Conservation (phyloP, 2,329 filamentous ascomycete species). For the Capronia americana region DNA sequence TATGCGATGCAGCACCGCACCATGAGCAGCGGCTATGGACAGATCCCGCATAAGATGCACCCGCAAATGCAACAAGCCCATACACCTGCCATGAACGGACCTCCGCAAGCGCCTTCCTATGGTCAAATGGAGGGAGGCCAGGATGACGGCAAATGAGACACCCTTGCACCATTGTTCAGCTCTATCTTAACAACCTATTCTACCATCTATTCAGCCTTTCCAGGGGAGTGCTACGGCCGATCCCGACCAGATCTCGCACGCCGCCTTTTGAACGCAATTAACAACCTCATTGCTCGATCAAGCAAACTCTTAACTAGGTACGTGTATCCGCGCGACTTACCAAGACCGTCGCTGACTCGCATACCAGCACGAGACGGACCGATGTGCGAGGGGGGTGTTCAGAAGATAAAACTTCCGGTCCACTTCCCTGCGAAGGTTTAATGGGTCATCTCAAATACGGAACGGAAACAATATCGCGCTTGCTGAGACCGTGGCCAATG, state of each 20-base stretch:
- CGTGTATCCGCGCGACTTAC: background rate
- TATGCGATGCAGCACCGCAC: conserved; percentile 67
- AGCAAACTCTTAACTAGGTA: background rate
- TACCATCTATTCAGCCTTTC: background rate
- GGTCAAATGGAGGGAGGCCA: conserved; percentile 32
- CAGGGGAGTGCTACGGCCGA: background rate
- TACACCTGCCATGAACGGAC: conserved; percentile 35
- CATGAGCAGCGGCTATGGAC: conserved; percentile 62
- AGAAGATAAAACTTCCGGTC: background rate
- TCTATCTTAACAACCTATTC: background rate
- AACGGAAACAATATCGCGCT: background rate
- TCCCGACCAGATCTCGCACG: background rate
- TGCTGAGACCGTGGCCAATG: background rate
- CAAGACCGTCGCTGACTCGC: background rate
- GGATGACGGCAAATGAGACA: conserved; percentile 37
- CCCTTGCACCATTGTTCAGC: background rate
- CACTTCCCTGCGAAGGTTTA: background rate
- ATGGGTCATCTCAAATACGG: background rate
- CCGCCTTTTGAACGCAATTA: background rate
- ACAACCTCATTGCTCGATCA: background rate
- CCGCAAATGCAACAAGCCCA: conserved; percentile 45
- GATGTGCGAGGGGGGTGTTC: background rate
- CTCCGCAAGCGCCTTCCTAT: conserved; percentile 36
- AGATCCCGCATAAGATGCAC: conserved; percentile 53
- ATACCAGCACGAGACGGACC: background rate